Evolutionary conservation across 352 stramenopile genomes (phyloP).

Genomic region (Pseudoperonospora humuli): DNA sequence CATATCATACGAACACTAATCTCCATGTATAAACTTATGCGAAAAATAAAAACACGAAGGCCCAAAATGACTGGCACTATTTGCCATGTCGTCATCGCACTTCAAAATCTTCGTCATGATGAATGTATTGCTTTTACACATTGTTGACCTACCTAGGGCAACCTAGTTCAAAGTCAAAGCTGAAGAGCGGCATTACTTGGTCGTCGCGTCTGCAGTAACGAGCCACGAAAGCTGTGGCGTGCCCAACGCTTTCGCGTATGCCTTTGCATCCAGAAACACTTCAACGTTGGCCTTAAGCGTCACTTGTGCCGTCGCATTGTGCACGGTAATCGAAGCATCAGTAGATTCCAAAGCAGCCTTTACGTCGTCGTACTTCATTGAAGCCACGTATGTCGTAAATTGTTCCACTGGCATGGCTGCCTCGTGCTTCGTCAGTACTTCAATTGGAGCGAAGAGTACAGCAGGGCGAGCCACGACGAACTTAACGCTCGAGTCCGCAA

Average conservation of each 20-base stretch:
- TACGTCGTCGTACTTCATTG: constrained; percentile 79
- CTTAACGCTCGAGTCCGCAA: constrained; percentile 56
- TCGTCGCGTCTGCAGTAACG: background rate
- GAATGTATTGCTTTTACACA: background rate
- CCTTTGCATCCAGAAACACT: constrained; percentile 71
- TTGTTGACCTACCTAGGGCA: background rate
- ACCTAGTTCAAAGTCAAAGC: background rate
- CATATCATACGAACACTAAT: constrained; percentile 23
- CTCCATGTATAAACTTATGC: constrained; percentile 26
- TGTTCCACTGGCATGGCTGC: constrained; percentile 32
- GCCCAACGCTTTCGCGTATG: constrained; percentile 37
- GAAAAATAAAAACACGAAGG: constrained; percentile 14
- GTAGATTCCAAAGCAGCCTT: constrained; percentile 37
- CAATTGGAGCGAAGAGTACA: constrained; percentile 56
- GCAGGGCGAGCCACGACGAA: constrained; percentile 61
- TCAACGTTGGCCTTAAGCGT: constrained; percentile 51
- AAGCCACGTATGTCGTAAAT: constrained; percentile 56
- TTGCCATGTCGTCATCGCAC: background rate
- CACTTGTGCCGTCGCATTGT: constrained; percentile 33
- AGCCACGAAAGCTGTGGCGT: constrained; percentile 45
- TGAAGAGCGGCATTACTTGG: background rate
- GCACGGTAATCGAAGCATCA: constrained; percentile 33
- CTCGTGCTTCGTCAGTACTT: constrained; percentile 39
- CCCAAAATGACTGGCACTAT: background rate
- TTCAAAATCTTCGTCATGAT: background rate